Percentiles rank a stretch among this genome's conserved stretches.
Evolutionary conservation across 192 early-diverging fungal genomes (phyloP).

Genomic region (Rhizophagus prolifer): DNA sequence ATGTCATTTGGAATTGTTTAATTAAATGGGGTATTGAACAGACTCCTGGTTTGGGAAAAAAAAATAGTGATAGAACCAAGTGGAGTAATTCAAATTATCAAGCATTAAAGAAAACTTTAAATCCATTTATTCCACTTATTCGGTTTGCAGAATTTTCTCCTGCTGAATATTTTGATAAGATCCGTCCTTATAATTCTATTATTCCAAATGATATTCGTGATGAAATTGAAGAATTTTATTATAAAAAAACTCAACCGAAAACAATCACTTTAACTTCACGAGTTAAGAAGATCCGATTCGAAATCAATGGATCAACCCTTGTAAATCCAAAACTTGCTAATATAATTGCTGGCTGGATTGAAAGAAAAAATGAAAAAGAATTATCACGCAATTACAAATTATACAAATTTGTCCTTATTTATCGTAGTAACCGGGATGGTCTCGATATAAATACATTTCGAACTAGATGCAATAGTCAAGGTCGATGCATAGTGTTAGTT

Average conservation of each 20-base stretch:
- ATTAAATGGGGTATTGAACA: too few species aligned
- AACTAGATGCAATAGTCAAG: too few species aligned
- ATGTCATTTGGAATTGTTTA: conserved; percentile 1
- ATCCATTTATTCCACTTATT: conserved; percentile 7
- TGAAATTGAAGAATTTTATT: not conserved
- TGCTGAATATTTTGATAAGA: not conserved
- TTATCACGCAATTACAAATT: not conserved
- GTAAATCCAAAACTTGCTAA: conserved; percentile 2
- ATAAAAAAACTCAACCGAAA: too few species aligned
- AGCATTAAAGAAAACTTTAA: not conserved
- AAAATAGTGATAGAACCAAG: not conserved
- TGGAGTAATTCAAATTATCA: too few species aligned
- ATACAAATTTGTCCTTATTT: conserved; percentile 11
- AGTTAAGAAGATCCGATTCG: too few species aligned
- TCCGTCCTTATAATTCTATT: not conserved
- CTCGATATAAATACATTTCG: not conserved
- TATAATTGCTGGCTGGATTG: conserved; percentile 6
- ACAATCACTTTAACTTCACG: too few species aligned
- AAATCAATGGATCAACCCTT: not conserved
- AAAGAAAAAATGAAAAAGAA: not conserved
- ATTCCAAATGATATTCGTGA: not conserved
- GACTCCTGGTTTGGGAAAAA: not conserved
- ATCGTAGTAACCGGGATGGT: not conserved
- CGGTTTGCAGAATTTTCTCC: not conserved
- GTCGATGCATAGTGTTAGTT: too few species aligned